Evolutionary conservation across 1,284 basidiomycete genomes (phyloP).

Genomic region (Entoloma clypeatum): DNA sequence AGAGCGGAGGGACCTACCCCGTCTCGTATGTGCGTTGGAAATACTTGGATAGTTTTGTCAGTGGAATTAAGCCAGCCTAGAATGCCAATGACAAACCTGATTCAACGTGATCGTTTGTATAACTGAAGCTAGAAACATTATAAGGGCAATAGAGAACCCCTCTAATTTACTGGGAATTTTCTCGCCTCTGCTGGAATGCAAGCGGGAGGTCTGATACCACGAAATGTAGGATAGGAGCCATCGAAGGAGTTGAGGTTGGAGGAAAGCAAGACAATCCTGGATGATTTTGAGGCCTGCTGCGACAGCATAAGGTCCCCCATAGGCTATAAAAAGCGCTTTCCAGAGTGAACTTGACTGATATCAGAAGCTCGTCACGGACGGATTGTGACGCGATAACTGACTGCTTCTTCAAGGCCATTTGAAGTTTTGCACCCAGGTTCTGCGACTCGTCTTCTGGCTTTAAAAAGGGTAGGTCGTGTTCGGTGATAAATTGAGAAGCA

Average conservation of each 20-base stretch:
- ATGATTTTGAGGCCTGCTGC: slow-evolving; percentile 69
- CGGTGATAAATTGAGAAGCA: slow-evolving; percentile 58
- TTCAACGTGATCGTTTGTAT: slow-evolving; percentile 83
- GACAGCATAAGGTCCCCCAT: slow-evolving; percentile 72
- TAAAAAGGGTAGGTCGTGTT: slow-evolving; percentile 73
- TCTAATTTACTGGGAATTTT: slow-evolving; percentile 34
- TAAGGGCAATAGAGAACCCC: slow-evolving; percentile 72
- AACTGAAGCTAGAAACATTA: slow-evolving; percentile 80
- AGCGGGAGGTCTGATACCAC: slow-evolving; percentile 56
- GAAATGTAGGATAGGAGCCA: slow-evolving; percentile 82
- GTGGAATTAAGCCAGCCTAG: slow-evolving; percentile 4
- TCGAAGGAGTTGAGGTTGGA: slow-evolving; percentile 87
- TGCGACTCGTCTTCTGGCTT: slow-evolving; percentile 69
- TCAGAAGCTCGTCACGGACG: background rate
- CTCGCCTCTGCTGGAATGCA: slow-evolving; percentile 23
- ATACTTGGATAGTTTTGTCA: slow-evolving; percentile 51
- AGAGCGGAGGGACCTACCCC: slow-evolving; percentile 38
- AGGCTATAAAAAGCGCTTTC: slow-evolving; percentile 71
- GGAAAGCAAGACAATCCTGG: slow-evolving; percentile 81
- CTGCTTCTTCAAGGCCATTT: slow-evolving; percentile 58
- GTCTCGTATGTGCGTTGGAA: slow-evolving; percentile 81
- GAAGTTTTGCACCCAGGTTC: slow-evolving; percentile 65
- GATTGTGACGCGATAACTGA: slow-evolving; percentile 27
- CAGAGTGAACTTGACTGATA: slow-evolving; percentile 53
- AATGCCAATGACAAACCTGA: slow-evolving; percentile 50